phyloP scores from a whole-genome alignment of 2,329 filamentous ascomycete genomes.

The Rhynchosporium graminicola region DNA sequence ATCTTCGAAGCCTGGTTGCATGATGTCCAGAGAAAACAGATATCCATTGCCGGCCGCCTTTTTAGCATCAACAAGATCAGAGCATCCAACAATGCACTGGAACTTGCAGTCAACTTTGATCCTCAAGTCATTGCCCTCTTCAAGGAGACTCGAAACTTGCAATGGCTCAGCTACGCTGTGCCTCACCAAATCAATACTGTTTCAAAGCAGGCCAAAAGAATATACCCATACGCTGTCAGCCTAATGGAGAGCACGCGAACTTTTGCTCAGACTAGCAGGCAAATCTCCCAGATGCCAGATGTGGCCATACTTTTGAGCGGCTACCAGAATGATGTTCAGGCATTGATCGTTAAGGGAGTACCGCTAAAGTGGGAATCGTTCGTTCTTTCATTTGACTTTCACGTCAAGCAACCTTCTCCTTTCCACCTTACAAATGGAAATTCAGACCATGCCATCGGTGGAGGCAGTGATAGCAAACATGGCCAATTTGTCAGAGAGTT shows the following conservation, averaged over 20 bases:
- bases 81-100: constrained; percentile 84
- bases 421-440: constrained; percentile 53
- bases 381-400: constrained; percentile 92
- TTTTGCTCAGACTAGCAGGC: constrained; percentile 81
- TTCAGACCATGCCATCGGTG: constrained; percentile 58
- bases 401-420: constrained; percentile 65
- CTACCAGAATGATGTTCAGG: constrained; percentile 88
- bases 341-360: constrained; percentile 80
- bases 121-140: constrained; percentile 96
- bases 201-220: constrained; percentile 97
- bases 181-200: constrained; percentile 94
- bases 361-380: constrained; percentile 97
- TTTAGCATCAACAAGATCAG: constrained; percentile 88
- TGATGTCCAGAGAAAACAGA: constrained; percentile 84
- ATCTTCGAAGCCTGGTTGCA: constrained; percentile 96
- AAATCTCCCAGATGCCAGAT: constrained; percentile 82
- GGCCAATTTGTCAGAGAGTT: constrained; percentile 96
- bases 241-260: constrained; percentile 99
- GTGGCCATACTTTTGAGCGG: constrained; percentile 86
- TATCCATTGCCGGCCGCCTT: constrained; percentile 87
- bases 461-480: constrained; percentile 81
- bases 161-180: constrained; percentile 92
- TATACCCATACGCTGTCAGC: constrained; percentile 97
- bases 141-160: constrained; percentile 95
- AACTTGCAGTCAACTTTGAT: constrained; percentile 94